Base-by-base conservation (phyloP, 2,329 filamentous ascomycete species). In the Pseudocercospora eumusae region DNA sequence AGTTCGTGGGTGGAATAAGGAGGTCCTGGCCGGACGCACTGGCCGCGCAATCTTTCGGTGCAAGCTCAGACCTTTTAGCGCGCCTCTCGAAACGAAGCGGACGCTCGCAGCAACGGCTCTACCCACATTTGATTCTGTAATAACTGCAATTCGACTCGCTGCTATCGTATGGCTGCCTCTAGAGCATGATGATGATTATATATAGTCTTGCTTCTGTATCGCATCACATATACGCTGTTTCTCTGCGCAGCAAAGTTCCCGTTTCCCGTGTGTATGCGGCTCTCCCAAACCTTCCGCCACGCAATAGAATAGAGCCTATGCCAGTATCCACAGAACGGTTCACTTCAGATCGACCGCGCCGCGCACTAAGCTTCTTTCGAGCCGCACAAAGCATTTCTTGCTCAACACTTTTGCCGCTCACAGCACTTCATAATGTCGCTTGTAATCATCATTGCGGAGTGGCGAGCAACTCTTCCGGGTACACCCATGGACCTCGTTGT, bases 331-430 rank as follows among this genome's bases (percentile, higher is more conserved):
- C 50, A 47, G 55, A 62, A 55, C 36, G 49, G 25, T 61, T 33
- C 47, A 45, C n/a, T n/a, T n/a, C n/a, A n/a, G 36, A 47, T 40
- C 57, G 47, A 53, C 49, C 57, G 63, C 42, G 55, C 45, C 59
- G 59, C 40, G n/a, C 15, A 31, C 62, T 64, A 63, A 44, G 42
- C 64, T 28, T 21, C 56, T 53, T 62, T 55, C n/a, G 44, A 60
- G 49, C 55, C 58, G 57, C 50, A 31, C 2, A 54, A 31, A 55
- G 25, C 47, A 62, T 23, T 23, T 44, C 28, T 45, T 25, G 56
- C 54, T 31, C 42, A 56, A 20, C 28, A 27, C 56, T 58, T 36
- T 33, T 49, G 52, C 64, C 64, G 64, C n/a, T n/a, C 23, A 25
- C 23, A 25, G 23, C 23, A 25, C 23, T 25, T 25, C 23, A 25